Base-by-base conservation (phyloP, 2,329 filamentous ascomycete genomes). In the Venturia carpophila region DNA sequence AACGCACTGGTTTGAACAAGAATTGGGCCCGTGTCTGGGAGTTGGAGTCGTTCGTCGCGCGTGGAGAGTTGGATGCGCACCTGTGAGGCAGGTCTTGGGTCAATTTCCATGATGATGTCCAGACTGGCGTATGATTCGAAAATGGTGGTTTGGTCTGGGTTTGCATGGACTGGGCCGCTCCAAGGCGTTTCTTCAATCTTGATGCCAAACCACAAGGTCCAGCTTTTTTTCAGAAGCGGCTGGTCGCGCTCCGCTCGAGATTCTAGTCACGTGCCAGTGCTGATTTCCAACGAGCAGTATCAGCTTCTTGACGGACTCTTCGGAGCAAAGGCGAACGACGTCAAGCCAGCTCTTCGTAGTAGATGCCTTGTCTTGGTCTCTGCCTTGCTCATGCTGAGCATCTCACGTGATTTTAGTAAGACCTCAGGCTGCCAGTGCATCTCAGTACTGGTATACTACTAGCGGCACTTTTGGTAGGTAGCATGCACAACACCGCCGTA, bases 1-100 rank as follows among this genome's bases (percentile, higher is more conserved):
- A 66, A 70, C 75, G 71, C 75, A 84, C 82, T 78, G 41, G 83
- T 84, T 49, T 83, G 80, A 65, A 86, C 81, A 41, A 85, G 75
- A 68, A 86, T 84, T 24, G 83, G 79, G 27, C 82, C 83, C 60
- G 79, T 79, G 66, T 83, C 78, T 67, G 82, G 79, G 60, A 85
- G 73, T 65, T 80, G 77, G 69, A 85, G 77, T 65, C 83, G 80
- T 67, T 76, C 74, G 69, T 83, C 79, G 67, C 80, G 76, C 58
- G 82, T 82, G 24, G 75, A 80, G 47, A 86, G 77, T 66, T 83
- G 80, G 67, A 85, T 78, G 67, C 81, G 79, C 58, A 85, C 80
- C 71, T 85, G 82, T 67, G 65, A 30, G 55, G 45, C 52, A 39
- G 61, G 21, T 49, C n/a, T 63, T 34, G 63, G 30, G 21, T 64